Percentiles rank a stretch among this genome's conserved stretches.
phyloP scores from a whole-genome alignment of 441 rosid species.

The Populus tomentosa region DNA sequence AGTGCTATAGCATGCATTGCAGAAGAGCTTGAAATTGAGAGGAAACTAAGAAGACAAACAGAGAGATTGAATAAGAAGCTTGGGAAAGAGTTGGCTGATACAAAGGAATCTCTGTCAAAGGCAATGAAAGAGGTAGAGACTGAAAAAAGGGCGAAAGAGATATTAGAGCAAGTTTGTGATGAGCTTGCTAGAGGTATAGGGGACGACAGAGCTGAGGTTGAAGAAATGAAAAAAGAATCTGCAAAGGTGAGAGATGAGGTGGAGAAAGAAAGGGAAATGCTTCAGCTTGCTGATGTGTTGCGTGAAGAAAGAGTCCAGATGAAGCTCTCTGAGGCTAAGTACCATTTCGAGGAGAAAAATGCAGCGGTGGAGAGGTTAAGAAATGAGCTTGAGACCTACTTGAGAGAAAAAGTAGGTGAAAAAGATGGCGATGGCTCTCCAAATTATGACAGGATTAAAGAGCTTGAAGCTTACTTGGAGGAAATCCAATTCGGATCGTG shows the following conservation, averaged over 20 bases:
- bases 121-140: slow-evolving; percentile 54
- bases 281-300: slow-evolving; percentile 80
- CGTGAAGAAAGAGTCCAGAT: slow-evolving; percentile 94
- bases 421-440: slow-evolving; percentile 35
- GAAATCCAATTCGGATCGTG: slow-evolving; percentile 21
- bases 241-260: slow-evolving; percentile 55
- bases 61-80: slow-evolving; percentile 43
- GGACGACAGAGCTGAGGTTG: slow-evolving; percentile 52
- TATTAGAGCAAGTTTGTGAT: slow-evolving; percentile 76
- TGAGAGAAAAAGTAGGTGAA: slow-evolving; percentile 26
- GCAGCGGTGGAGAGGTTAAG: slow-evolving; percentile 61
- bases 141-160: slow-evolving; percentile 82
- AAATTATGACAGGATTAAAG: slow-evolving; percentile 33
- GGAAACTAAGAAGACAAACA: slow-evolving; percentile 50
- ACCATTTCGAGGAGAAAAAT: slow-evolving; percentile 81
- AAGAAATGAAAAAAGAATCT: slow-evolving; percentile 55
- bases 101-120: slow-evolving; percentile 38
- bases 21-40: slow-evolving; percentile 68
- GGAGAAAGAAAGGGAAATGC: slow-evolving; percentile 91
- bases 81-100: slow-evolving; percentile 49
- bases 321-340: slow-evolving; percentile 82
- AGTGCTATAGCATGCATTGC: slow-evolving; percentile 39
- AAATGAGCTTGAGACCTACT: slow-evolving; percentile 53
- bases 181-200: slow-evolving; percentile 76
- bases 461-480: slow-evolving; percentile 47